phyloP scores from a whole-genome alignment of 306 rosid species.

The Castanopsis chinensis region DNA sequence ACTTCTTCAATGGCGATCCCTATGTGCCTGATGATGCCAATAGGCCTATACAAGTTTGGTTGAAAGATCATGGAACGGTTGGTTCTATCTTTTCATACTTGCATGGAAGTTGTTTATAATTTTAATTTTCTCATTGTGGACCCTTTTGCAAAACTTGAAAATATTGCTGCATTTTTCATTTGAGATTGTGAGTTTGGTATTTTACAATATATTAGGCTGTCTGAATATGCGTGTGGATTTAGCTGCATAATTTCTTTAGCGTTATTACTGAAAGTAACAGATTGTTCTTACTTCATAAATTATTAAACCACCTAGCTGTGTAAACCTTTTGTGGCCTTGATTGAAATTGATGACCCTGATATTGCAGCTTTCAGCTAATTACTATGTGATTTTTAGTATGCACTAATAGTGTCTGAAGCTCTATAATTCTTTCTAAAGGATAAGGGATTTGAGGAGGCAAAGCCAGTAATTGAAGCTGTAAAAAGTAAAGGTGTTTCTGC shows the following conservation, averaged over 20 bases:
- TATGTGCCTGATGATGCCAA: constrained; percentile 27
- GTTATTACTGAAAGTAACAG: background rate
- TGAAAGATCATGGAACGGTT: constrained; percentile 62
- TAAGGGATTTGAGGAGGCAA: constrained; percentile 54
- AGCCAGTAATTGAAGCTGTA: constrained; percentile 50
- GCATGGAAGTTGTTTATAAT: background rate
- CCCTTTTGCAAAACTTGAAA: too few relatives aligned
- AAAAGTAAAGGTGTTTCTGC: constrained; percentile 57
- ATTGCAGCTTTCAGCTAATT: background rate
- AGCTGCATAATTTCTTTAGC: background rate
- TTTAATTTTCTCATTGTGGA: background rate
- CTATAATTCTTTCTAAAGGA: constrained; percentile 37
- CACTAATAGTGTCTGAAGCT: background rate
- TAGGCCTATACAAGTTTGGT: constrained; percentile 45
- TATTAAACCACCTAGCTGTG: background rate
- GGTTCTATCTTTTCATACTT: constrained; percentile 30
- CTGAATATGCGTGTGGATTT: background rate
- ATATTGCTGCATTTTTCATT: too few relatives aligned
- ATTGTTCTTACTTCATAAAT: background rate
- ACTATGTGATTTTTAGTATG: background rate
- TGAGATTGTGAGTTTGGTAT: too few relatives aligned
- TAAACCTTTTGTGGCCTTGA: background rate
- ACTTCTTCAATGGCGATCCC: constrained; percentile 62
- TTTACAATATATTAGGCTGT: too few relatives aligned
- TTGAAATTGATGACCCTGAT: background rate